Conservation (phyloP, 108 stramenopile species). For the Cyclotella choctawhatcheeana region DNA sequence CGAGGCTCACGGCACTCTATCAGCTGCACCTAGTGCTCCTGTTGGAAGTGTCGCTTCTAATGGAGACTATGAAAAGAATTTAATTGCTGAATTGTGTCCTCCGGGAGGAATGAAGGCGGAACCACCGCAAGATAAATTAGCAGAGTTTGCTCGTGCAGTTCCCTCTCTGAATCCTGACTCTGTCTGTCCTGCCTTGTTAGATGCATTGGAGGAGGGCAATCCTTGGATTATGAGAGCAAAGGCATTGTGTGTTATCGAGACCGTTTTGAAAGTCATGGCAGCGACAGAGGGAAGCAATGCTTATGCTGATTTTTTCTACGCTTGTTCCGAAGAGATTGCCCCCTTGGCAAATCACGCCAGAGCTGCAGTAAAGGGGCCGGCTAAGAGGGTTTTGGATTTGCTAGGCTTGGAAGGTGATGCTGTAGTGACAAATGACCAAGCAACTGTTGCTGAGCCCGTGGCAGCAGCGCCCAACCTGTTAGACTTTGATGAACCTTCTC, state of each 20-base stretch:
- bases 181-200: conserved; percentile 86
- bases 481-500: conserved; percentile 71
- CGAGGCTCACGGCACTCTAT: conserved; percentile 17
- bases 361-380: conserved; percentile 71
- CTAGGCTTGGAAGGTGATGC: conserved; percentile 56
- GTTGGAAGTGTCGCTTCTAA: conserved; percentile 11
- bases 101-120: conserved; percentile 95
- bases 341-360: conserved; percentile 72
- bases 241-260: conserved; percentile 88
- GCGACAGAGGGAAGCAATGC: conserved; percentile 56
- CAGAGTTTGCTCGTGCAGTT: conserved; percentile 71
- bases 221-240: conserved; percentile 92
- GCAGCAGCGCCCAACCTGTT: conserved; percentile 67
- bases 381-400: conserved; percentile 65
- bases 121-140: conserved; percentile 88
- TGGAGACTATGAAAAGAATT: conserved; percentile 90
- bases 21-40: conserved; percentile 1
- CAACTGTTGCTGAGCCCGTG: conserved; percentile 50
- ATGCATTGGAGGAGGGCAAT: conserved; percentile 88
- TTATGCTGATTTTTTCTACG: conserved; percentile 85
- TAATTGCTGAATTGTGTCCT: conserved; percentile 91
- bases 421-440: conserved; percentile 21
- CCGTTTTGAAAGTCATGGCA: conserved; percentile 58
- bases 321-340: conserved; percentile 76
- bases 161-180: conserved; percentile 85